Percentiles rank a stretch among this genome's conserved stretches.
Evolutionary conservation across 2,329 filamentous ascomycete species (phyloP).

Genomic region (Xylariaceae sp.): DNA sequence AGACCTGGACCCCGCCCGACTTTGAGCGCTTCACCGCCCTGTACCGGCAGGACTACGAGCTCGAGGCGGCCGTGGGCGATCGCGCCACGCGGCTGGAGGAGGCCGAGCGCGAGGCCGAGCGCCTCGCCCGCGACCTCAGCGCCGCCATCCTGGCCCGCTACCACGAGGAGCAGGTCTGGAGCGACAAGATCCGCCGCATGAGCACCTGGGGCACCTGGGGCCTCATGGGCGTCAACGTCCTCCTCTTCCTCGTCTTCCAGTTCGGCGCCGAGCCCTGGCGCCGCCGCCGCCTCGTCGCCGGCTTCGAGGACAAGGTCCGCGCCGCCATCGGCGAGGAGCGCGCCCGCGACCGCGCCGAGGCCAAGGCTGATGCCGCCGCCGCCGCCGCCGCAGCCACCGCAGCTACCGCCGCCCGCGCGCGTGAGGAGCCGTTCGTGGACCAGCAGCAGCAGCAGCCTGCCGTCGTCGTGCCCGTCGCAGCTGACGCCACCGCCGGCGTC

Average conservation of each 20-base stretch:
- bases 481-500: no score
- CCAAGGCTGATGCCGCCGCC: no score
- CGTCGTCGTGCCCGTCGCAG: no score
- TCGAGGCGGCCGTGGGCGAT: constrained; percentile 79
- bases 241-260: constrained; percentile 80
- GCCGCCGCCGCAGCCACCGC: no score
- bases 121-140: constrained; percentile 66
- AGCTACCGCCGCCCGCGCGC: no score
- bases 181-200: constrained; percentile 90
- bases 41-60: constrained; percentile 86
- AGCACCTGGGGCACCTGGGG: constrained; percentile 99
- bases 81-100: constrained; percentile 59
- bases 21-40: constrained; percentile 90
- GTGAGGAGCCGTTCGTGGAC: no score
- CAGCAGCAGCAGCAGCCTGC: no score
- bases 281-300: constrained; percentile 68
- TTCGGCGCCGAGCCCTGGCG: constrained; percentile 92
- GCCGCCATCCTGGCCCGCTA: constrained; percentile 83
- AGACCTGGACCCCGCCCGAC: constrained; percentile 79
- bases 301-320: constrained; percentile 71
- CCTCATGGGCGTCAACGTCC: constrained; percentile 91
- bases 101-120: constrained; percentile 74
- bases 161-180: constrained; percentile 99
- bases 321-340: constrained; percentile 62
- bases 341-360: constrained; percentile 14